Percentiles rank a stretch among this genome's conserved stretches.
Conservation (phyloP, 371 early-diverging fungal species). For the Lichtheimia corymbifera region DNA sequence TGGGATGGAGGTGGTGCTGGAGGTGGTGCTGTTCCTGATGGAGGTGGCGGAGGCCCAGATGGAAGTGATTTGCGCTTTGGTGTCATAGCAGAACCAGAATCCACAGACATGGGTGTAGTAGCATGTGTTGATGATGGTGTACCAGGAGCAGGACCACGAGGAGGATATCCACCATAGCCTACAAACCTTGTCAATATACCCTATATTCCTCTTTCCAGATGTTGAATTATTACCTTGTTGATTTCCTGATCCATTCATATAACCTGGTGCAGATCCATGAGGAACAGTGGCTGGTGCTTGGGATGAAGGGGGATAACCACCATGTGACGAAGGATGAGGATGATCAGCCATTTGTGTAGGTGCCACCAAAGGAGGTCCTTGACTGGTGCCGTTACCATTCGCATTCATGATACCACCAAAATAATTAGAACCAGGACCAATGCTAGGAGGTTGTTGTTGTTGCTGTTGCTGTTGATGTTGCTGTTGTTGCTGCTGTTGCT, state of each 20-base stretch:
- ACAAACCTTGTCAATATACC: neutral
- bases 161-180: slow-evolving; percentile 11
- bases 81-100: slow-evolving; percentile 4
- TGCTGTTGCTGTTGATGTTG: slow-evolving; percentile 21
- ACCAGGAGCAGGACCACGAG: slow-evolving; percentile 16
- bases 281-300: slow-evolving; percentile 13
- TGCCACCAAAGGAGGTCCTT: slow-evolving; percentile 31
- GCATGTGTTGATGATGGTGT: slow-evolving; percentile 11
- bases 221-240: neutral
- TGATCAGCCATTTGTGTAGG: slow-evolving; percentile 43
- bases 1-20: slow-evolving; percentile 10
- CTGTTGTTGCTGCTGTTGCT: slow-evolving; percentile 23
- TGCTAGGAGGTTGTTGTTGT: slow-evolving; percentile 45
- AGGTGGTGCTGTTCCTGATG: neutral
- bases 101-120: slow-evolving; percentile 1
- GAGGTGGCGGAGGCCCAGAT: slow-evolving; percentile 13
- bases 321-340: slow-evolving; percentile 17
- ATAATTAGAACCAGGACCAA: slow-evolving; percentile 52
- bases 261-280: slow-evolving; percentile 14
- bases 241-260: slow-evolving; percentile 12
- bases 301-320: slow-evolving; percentile 18
- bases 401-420: slow-evolving; percentile 53
- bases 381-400: slow-evolving; percentile 25
- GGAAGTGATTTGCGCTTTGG: slow-evolving; percentile 14
- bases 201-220: neutral